phyloP scores from a whole-genome alignment of 768 basidiomycete genomes.

The Mycena venus region DNA sequence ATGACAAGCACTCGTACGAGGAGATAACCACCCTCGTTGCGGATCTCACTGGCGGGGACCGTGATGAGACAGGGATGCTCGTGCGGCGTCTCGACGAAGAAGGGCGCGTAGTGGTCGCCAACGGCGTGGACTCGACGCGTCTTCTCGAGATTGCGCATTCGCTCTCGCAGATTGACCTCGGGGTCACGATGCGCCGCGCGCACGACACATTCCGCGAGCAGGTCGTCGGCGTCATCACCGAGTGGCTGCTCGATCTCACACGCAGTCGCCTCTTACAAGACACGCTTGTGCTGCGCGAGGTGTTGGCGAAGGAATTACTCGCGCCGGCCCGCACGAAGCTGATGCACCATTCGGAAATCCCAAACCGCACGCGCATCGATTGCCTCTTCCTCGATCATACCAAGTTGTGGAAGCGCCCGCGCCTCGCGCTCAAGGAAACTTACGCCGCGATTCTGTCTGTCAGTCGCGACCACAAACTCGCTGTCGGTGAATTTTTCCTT shows the following conservation, averaged over 20 bases:
- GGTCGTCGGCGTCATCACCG: conserved; percentile 84
- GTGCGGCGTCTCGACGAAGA: conserved; percentile 78
- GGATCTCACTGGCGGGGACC: conserved; percentile 62
- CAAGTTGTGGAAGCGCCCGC: conserved; percentile 86
- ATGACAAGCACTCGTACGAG: conserved; percentile 95
- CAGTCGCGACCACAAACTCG: conserved; percentile 80
- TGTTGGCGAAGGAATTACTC: conserved; percentile 79
- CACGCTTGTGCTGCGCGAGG: conserved; percentile 75
- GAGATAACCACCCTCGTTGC: conserved; percentile 85
- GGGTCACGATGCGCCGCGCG: conserved; percentile 88
- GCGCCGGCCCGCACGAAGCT: conserved; percentile 69
- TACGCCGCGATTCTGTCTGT: conserved; percentile 82
- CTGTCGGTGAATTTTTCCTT: conserved; percentile 71
- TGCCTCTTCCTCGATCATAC: conserved; percentile 87
- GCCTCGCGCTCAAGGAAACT: conserved; percentile 85
- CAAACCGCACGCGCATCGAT: conserved; percentile 75
- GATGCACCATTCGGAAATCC: conserved; percentile 55
- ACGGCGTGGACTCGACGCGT: conserved; percentile 63
- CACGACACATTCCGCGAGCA: conserved; percentile 93
- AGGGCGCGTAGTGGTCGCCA: conserved; percentile 89
- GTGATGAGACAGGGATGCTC: conserved; percentile 69
- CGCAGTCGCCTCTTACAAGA: conserved; percentile 78
- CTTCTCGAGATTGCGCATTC: conserved; percentile 85
- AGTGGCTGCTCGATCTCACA: conserved; percentile 88
- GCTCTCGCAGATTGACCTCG: conserved; percentile 90